A percentile compares a stretch with the other conserved stretches of the same genome.
Conservation (phyloP, 805 yeast genomes). For the Teunomyces atbi region DNA sequence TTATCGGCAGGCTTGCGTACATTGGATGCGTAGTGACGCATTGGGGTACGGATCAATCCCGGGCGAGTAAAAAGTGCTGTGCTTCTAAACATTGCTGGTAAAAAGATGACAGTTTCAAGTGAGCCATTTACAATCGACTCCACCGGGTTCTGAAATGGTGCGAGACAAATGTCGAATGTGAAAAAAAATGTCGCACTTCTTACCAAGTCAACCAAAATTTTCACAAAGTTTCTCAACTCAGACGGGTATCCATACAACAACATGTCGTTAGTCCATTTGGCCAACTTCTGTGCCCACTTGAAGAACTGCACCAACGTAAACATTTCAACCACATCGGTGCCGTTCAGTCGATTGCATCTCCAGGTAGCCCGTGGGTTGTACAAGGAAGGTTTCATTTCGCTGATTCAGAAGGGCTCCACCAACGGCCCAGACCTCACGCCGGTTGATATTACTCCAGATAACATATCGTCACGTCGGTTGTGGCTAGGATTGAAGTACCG, state of each 20-base stretch:
- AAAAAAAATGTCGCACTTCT: not conserved
- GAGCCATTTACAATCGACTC: not conserved
- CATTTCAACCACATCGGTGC: conserved; percentile 72
- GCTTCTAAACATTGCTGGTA: not conserved
- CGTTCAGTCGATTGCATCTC: conserved; percentile 78
- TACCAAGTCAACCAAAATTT: not conserved
- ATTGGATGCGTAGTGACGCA: conserved; percentile 5
- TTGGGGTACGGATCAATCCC: conserved; percentile 3
- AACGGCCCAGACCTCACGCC: conserved; percentile 80
- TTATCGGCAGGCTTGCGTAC: conserved; percentile 3
- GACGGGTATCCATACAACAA: not conserved
- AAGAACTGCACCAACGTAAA: conserved; percentile 83
- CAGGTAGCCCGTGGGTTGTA: conserved; percentile 82
- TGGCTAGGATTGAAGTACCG: conserved; percentile 94
- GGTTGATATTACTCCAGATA: conserved; percentile 80
- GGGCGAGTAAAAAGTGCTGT: conserved; percentile 2
- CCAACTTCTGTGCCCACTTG: conserved; percentile 81
- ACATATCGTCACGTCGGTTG: conserved; percentile 77
- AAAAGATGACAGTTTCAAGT: not conserved
- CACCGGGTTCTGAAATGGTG: not conserved
- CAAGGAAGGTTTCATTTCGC: conserved; percentile 84
- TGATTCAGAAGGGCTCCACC: conserved; percentile 80
- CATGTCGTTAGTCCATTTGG: conserved; percentile 86
- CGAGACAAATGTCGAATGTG: not conserved
- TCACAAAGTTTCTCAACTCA: not conserved